Evolutionary conservation across 176 grass and related monocot genomes (phyloP).

Genomic region (Hyparrhenia diplandra): DNA sequence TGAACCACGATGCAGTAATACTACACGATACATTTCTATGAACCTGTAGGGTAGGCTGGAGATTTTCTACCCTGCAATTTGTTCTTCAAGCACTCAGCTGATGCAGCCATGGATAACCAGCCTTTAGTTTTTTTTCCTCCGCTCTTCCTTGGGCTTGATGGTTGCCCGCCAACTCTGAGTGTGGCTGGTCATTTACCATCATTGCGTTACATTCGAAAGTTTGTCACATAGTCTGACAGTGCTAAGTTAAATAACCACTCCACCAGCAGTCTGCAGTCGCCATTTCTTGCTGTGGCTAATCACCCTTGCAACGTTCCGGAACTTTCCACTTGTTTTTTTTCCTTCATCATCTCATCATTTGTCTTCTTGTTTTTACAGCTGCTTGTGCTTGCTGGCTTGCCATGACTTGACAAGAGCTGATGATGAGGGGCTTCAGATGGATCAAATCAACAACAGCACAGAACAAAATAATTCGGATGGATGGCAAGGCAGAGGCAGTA

Average conservation of each 20-base stretch:
- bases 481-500: no score
- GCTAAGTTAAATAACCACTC: neutral
- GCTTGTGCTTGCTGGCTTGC: no score
- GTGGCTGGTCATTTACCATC: neutral
- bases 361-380: no score
- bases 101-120: neutral
- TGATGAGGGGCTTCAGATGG: no score
- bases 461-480: no score
- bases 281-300: no score
- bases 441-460: no score
- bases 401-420: no score
- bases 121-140: neutral
- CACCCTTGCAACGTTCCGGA: no score
- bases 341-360: no score
- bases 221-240: neutral
- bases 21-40: neutral
- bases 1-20: neutral
- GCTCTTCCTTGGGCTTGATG: neutral
- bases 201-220: neutral
- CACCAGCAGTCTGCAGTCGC: no score
- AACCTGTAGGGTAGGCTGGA: neutral
- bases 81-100: neutral
- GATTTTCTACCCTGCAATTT: neutral
- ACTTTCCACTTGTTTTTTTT: no score
- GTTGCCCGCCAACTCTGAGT: neutral